Evolutionary conservation across 148 eudicot species (phyloP).

Genomic region (Spergularia marina): DNA sequence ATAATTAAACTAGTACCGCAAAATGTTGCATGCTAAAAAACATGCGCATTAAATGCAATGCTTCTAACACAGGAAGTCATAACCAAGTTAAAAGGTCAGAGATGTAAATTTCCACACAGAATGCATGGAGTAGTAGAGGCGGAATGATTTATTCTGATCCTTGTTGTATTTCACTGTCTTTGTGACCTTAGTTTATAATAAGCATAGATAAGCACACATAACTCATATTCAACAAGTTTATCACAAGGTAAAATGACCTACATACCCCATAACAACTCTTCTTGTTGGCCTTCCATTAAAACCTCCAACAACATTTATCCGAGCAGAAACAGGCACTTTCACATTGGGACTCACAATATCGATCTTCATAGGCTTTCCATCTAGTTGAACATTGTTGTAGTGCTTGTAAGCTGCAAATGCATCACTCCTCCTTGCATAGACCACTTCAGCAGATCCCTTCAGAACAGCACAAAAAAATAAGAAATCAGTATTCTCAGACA

Average conservation of each 20-base stretch:
- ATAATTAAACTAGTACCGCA: too few species aligned
- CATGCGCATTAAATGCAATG: too few species aligned
- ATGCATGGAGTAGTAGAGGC: too few species aligned
- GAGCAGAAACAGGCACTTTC: conserved; percentile 64
- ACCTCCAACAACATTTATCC: conserved; percentile 72
- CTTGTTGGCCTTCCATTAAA: conserved; percentile 57
- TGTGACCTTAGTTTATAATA: too few species aligned
- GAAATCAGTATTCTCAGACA: not conserved
- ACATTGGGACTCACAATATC: conserved; percentile 58
- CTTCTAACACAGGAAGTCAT: too few species aligned
- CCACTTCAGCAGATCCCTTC: conserved; percentile 96
- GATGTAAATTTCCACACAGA: too few species aligned
- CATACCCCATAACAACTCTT: conserved; percentile 67
- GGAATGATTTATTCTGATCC: too few species aligned
- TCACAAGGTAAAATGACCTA: not conserved
- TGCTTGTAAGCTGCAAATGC: conserved; percentile 85
- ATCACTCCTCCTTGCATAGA: conserved; percentile 74
- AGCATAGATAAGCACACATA: not conserved
- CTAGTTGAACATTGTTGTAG: conserved; percentile 82
- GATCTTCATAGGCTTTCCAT: conserved; percentile 92
- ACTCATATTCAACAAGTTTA: not conserved
- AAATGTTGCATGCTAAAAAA: too few species aligned
- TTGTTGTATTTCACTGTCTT: too few species aligned
- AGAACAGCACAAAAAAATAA: conserved; percentile 8
- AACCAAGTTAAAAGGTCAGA: too few species aligned